Conservation (phyloP, 2,329 filamentous ascomycete genomes). For the Berkeleyomyces rouxiae region DNA sequence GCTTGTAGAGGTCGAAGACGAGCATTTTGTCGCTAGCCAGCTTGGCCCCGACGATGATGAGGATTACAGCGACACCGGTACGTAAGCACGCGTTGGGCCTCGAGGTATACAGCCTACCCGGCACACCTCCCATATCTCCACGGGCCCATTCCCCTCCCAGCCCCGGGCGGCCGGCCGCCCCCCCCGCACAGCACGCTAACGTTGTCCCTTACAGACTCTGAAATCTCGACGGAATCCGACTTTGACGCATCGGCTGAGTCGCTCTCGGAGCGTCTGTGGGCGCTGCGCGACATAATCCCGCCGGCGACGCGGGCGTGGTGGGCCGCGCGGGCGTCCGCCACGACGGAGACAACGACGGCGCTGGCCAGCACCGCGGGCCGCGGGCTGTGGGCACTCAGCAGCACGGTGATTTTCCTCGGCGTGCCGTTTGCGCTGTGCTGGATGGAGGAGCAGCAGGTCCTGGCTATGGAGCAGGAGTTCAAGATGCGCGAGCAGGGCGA, state of each 20-base stretch:
- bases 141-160: no score
- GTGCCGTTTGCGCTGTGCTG: constrained; percentile 89
- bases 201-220: constrained; percentile 41
- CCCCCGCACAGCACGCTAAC: not conserved
- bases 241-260: constrained; percentile 42
- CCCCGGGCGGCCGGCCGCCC: no score
- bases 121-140: no score
- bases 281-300: constrained; percentile 60
- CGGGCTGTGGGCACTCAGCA: constrained; percentile 79
- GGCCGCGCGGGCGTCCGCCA: constrained; percentile 41
- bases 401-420: constrained; percentile 73
- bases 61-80: constrained; percentile 89
- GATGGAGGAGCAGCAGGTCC: constrained; percentile 87
- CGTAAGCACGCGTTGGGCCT: constrained; percentile 17
- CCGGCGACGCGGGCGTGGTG: constrained; percentile 54
- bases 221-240: constrained; percentile 68
- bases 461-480: constrained; percentile 96
- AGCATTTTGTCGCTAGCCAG: constrained; percentile 68
- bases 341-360: constrained; percentile 32
- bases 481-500: constrained; percentile 84
- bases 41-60: constrained; percentile 62
- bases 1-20: constrained; percentile 90
- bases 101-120: not conserved
- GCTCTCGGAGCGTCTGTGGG: constrained; percentile 52
- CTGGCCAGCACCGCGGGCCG: constrained; percentile 62